Evolutionary conservation across 1,284 basidiomycete species (phyloP), one percentile per base, ranked within the genome.

Genomic region (Microbotryum violaceum): DNA sequence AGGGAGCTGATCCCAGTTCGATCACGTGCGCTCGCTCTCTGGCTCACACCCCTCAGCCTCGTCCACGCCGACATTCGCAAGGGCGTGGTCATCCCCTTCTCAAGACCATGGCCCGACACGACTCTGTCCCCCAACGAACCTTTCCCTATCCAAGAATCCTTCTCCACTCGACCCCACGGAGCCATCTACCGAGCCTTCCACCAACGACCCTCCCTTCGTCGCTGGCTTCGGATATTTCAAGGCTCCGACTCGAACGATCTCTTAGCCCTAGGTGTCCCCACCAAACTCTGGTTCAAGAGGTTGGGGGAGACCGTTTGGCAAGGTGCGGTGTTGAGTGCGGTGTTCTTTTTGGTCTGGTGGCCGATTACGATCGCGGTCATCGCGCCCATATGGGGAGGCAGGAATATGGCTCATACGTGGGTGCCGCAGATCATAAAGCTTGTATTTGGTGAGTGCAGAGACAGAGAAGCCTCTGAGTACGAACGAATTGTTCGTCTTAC

Each of bases 291-390:
- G 12, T 68, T 72, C 47, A 58, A 68, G 3, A 57, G 66, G 20
- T 61, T 69, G n/a, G 72, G 74, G 60, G 70, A 74, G 59, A 70
- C 70, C 5, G 71, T 68, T 47, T 76, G 75, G 66, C 73, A 72
- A 49, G 73, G 73, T 16, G 72, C 74, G 21, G 73, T 76, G 3
- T 71, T 76, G 6, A 73, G 74, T 5, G 71, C 75, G 0, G 58
- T 77, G 25, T 77, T 73, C 70, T 77, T 77, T 63, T 68, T 73
- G 18, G 56, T 75, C 49, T 72, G 74, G 62, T 77, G 76, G 76
- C 72, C 72, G 9, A 69, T 72, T 29, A 70, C 72, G 7, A 76
- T 77, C 44, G 70, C 70, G 23, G 64, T 73, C 52, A 69, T 77
- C 27, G 68, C 71, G 20, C 71, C 75, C 6, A 68, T 73, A 50